Evolutionary conservation across 1,139 yeast genomes (phyloP).

Genomic region (Kurtzmaniella quercitrusa): DNA sequence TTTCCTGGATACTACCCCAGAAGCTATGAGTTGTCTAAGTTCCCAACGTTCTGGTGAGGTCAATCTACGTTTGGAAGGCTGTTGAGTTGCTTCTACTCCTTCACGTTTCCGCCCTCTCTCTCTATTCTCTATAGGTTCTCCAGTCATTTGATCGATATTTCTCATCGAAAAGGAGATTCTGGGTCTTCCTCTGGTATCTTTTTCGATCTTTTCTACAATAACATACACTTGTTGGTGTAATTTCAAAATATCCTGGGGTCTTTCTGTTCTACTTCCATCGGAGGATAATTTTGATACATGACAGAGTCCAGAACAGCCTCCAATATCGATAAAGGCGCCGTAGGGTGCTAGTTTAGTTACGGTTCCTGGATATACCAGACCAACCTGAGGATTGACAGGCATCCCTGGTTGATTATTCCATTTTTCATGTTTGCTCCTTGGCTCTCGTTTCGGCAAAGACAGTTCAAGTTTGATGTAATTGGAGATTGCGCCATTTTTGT

Average conservation of each 20-base stretch:
- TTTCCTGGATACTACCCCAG: constrained; percentile 67
- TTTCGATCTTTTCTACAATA: constrained; percentile 47
- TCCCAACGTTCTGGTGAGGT: constrained; percentile 94
- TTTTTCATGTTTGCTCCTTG: background rate
- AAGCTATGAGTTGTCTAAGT: constrained; percentile 71
- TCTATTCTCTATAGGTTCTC: constrained; percentile 33
- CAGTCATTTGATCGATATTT: constrained; percentile 69
- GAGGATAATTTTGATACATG: constrained; percentile 69
- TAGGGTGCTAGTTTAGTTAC: constrained; percentile 59
- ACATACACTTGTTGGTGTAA: constrained; percentile 64
- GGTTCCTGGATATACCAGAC: constrained; percentile 53
- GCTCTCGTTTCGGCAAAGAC: background rate
- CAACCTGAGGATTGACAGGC: constrained; percentile 24
- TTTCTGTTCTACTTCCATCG: constrained; percentile 44
- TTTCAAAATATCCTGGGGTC: constrained; percentile 57
- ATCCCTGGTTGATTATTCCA: background rate
- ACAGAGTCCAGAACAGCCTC: constrained; percentile 52
- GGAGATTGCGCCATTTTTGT: no score
- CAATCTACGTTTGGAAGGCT: constrained; percentile 37
- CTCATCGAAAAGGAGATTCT: constrained; percentile 67
- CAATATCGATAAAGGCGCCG: constrained; percentile 69
- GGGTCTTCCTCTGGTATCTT: constrained; percentile 22
- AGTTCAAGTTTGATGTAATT: constrained; percentile 12
- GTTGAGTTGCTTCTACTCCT: background rate
- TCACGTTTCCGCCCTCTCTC: constrained; percentile 4